phyloP scores from a whole-genome alignment of 2,329 filamentous ascomycete genomes.

The Cladosporium sp. region DNA sequence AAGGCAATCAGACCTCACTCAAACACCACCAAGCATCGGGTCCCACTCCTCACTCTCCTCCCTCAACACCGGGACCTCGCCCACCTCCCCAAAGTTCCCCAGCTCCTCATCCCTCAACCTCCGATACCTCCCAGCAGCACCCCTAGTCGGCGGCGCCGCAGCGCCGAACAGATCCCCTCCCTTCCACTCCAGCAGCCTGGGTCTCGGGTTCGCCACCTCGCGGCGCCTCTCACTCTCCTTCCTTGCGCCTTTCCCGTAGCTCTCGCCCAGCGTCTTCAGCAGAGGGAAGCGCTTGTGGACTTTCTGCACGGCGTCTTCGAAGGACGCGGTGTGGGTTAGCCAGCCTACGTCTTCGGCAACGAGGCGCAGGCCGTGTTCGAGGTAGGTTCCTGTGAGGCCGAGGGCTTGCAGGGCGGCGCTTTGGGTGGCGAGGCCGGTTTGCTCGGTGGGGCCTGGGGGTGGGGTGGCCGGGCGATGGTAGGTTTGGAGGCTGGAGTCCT shows the following conservation, averaged over 20 bases:
- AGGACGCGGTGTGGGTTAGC: neutral
- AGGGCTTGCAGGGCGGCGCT: constrained; percentile 1
- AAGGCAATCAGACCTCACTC: no score
- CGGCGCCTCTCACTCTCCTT: neutral
- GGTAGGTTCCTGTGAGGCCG: constrained; percentile 1
- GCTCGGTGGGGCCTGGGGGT: constrained; percentile 5
- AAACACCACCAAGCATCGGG: neutral
- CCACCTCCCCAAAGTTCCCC: neutral
- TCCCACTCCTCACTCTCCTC: neutral
- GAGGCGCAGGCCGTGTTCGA: neutral
- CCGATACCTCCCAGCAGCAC: neutral
- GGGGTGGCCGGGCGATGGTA: neutral
- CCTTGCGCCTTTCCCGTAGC: constrained; percentile 2
- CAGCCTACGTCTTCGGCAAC: constrained; percentile 6
- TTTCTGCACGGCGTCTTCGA: neutral
- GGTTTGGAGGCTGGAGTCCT: neutral
- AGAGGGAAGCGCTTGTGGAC: neutral
- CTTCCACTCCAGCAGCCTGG: neutral
- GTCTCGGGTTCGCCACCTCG: neutral
- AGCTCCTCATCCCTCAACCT: neutral
- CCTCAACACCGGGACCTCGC: constrained; percentile 4
- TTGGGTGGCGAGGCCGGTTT: neutral
- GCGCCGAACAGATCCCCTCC: neutral
- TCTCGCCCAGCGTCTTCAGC: constrained; percentile 2
- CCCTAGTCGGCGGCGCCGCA: neutral